These are phyloP conservation scores for Hanseniaspora thailandica DNA, from an alignment of 805 yeast species.

Conservation along the genomic window DNA sequence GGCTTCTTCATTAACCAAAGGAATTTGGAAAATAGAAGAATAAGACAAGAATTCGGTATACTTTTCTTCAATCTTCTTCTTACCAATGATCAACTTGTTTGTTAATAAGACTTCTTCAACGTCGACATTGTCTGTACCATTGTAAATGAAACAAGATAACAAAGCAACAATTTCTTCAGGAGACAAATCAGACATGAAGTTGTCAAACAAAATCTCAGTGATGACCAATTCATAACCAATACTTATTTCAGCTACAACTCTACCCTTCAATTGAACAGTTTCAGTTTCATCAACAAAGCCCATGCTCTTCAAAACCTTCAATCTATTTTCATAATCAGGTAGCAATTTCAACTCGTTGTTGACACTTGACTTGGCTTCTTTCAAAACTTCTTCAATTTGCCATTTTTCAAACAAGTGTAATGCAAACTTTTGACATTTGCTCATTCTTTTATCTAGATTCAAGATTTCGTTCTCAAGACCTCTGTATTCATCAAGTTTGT, in stretches of 20 bases:
- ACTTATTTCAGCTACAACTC: constrained; percentile 87
- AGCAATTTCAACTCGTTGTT: constrained; percentile 80
- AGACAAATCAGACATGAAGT: constrained; percentile 83
- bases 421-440: constrained; percentile 16
- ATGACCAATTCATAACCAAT: constrained; percentile 83
- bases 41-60: constrained; percentile 50
- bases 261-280: constrained; percentile 67
- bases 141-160: constrained; percentile 83
- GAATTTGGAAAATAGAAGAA: constrained; percentile 56
- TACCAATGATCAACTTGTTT: constrained; percentile 69
- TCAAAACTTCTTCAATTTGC: constrained; percentile 29
- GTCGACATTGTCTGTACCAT: constrained; percentile 55
- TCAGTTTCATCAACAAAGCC: constrained; percentile 66
- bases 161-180: constrained; percentile 96
- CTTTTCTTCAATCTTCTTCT: constrained; percentile 54
- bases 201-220: constrained; percentile 82
- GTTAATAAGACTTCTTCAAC: constrained; percentile 54
- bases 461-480: constrained; percentile 24
- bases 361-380: constrained; percentile 34
- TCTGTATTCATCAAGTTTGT: constrained; percentile 26
- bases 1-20: constrained; percentile 71
- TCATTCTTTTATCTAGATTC: constrained; percentile 18
- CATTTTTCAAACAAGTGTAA: constrained; percentile 13
- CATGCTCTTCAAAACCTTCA: constrained; percentile 64
- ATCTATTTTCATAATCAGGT: constrained; percentile 87